Base-by-base conservation (phyloP, 208 protist species). In the Jaenimonas drosophilae region DNA sequence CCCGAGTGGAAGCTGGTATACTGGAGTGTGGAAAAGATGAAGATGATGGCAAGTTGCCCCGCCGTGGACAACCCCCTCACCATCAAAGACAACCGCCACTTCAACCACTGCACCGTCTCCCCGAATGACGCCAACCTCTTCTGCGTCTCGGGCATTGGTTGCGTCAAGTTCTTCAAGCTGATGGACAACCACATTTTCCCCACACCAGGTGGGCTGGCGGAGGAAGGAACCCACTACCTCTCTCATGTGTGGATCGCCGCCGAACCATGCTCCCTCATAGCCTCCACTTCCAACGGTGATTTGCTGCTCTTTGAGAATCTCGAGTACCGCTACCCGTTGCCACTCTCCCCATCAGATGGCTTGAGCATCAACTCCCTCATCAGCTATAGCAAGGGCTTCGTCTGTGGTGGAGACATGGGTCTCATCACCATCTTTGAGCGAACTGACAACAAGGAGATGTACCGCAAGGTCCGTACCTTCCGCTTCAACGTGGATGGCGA, bases 381-480 rank as follows among this genome's bases (percentile, higher is more conserved):
- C 30, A 49, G 68, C n/a, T 94, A 91, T 64, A 82, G 64, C 23
- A 97, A 97, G 49, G 96, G 96, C 16, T 97, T 98, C 52, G 85
- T 97, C 19, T 96, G 89, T 44, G 94, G 89, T 3, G 80, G 89
- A 11, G 92, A 97, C 49, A 87, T 91, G 68, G 93, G 96, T n/a
- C 57, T 94, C 32, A 82, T 97, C 49, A 82, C 71, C 24, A 86
- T 97, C 25, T 97, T 94, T 63, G 94, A 97, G 64, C 68, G 74
- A 14, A 81, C 74, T 16, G 85, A 96, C 51, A 94, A 77, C 53
- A 94, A 90, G 53, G 82, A 95, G 47, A 76, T 97, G 74, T 97
- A 96, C 59, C 80, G 76, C 44, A 96, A 92, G 74, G 90, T 92
- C 32, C 83, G 90, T 50, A 92, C 74, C 24, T 90, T 93, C 53